Evolutionary conservation across 1,139 yeast genomes (phyloP).

Genomic region (Yamadazyma jaroonii): DNA sequence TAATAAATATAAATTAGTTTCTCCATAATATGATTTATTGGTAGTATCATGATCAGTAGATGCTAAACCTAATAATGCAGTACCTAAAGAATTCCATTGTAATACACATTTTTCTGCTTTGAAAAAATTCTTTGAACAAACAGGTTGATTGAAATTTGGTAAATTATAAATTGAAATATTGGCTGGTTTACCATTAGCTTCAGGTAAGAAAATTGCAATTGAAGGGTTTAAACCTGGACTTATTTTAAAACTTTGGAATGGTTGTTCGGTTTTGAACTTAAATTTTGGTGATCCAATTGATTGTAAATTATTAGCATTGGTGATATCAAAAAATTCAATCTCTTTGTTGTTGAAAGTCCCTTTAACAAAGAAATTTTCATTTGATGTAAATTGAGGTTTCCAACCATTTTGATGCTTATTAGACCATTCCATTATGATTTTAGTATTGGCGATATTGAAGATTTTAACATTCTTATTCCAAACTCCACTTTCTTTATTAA

Average conservation of each 20-base stretch:
- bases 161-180: slow-evolving; percentile 78
- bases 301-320: slow-evolving; percentile 38
- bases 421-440: slow-evolving; percentile 63
- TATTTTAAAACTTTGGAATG: slow-evolving; percentile 55
- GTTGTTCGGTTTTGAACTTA: slow-evolving; percentile 55
- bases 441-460: slow-evolving; percentile 52
- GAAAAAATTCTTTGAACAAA: slow-evolving; percentile 85
- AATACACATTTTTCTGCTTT: slow-evolving; percentile 92
- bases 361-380: slow-evolving; percentile 70
- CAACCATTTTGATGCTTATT: slow-evolving; percentile 87
- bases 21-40: slow-evolving; percentile 95
- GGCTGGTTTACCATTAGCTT: slow-evolving; percentile 82
- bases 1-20: slow-evolving; percentile 83
- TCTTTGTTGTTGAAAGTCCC: slow-evolving; percentile 54
- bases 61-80: slow-evolving; percentile 89
- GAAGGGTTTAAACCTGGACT: slow-evolving; percentile 92
- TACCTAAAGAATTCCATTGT: slow-evolving; percentile 93
- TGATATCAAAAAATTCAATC: slow-evolving; percentile 69
- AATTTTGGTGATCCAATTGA: slow-evolving; percentile 49
- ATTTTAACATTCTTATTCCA: slow-evolving; percentile 76
- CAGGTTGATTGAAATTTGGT: slow-evolving; percentile 73
- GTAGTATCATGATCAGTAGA: slow-evolving; percentile 95
- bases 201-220: slow-evolving; percentile 90
- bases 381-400: slow-evolving; percentile 84
- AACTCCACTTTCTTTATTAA: slow-evolving; percentile 59